A percentile compares a stretch with the other conserved stretches of the same genome.
Evolutionary conservation across 2,329 filamentous ascomycete species (phyloP).

Genomic region (Fusarium tjaetaba): DNA sequence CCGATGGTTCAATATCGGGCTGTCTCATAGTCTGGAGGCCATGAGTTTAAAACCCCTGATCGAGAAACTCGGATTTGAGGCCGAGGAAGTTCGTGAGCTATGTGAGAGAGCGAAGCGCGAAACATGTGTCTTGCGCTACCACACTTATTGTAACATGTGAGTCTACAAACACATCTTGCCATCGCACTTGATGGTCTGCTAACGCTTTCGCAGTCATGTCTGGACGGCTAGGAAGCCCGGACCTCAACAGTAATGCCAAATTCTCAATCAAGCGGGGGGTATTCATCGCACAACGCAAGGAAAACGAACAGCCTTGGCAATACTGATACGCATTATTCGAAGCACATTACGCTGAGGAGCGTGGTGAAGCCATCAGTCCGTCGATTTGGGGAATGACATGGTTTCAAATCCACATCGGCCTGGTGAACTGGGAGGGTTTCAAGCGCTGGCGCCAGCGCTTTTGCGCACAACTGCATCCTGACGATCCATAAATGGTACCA

Average conservation of each 20-base stretch:
- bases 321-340: not conserved
- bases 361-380: not conserved
- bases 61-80: conserved; percentile 54
- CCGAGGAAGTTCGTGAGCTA: conserved; percentile 72
- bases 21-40: conserved; percentile 77
- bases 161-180: conserved; percentile 49
- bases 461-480: conserved; percentile 14
- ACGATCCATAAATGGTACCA: conserved; percentile 30
- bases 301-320: not conserved
- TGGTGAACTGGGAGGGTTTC: conserved; percentile 6
- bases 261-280: not conserved
- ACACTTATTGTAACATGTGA: conserved; percentile 81
- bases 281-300: not conserved
- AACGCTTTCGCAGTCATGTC: conserved; percentile 34
- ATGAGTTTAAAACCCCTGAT: conserved; percentile 79
- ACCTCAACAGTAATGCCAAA: conserved; percentile 32
- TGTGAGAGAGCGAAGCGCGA: conserved; percentile 72
- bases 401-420: not conserved
- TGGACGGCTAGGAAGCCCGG: conserved; percentile 43
- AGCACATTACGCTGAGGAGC: not conserved
- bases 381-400: not conserved
- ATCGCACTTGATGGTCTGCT: not conserved
- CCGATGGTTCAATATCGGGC: conserved; percentile 83
- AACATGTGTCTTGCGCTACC: conserved; percentile 73
- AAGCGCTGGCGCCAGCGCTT: conserved; percentile 5